phyloP scores from a whole-genome alignment of 2,329 filamentous ascomycete genomes.

The Trichoderma guizhouense region DNA sequence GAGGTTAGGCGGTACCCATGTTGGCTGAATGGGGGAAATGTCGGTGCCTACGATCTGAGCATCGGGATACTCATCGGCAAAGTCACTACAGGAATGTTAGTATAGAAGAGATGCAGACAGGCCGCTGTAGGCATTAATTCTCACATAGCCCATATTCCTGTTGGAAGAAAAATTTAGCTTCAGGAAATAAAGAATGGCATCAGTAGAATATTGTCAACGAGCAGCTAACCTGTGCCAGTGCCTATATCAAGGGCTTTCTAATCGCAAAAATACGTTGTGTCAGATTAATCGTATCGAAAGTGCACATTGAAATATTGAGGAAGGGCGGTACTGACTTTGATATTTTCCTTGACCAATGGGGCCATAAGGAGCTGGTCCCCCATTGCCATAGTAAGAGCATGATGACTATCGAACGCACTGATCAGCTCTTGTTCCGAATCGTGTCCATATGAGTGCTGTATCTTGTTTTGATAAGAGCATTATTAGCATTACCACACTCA shows the following conservation, averaged over 20 bases:
- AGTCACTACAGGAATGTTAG: conserved; percentile 51
- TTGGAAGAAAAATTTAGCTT: not conserved
- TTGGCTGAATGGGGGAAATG: conserved; percentile 54
- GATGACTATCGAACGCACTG: conserved; percentile 16
- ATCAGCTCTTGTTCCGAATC: not conserved
- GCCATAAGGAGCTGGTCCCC: conserved; percentile 26
- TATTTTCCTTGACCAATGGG: conserved; percentile 18
- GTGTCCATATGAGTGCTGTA: not conserved
- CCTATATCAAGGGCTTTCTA: conserved; percentile 31
- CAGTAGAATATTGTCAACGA: not conserved
- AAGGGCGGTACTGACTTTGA: conserved; percentile 1
- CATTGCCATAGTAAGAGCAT: conserved; percentile 27
- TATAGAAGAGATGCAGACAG: conserved; percentile 38
- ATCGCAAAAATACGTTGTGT: not conserved
- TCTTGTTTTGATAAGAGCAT: not conserved
- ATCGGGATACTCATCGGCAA: conserved; percentile 42
- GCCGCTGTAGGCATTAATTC: conserved; percentile 15
- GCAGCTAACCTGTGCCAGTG: conserved; percentile 23
- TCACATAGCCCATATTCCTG: conserved; percentile 20
- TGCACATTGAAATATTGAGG: not conserved
- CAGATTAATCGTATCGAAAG: not conserved
- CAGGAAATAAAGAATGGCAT: not conserved
- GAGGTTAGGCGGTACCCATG: conserved; percentile 38
- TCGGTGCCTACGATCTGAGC: conserved; percentile 50
- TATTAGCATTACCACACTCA: not conserved